phyloP scores from a whole-genome alignment of 2,329 filamentous ascomycete genomes.

The Xylaria digitata region DNA sequence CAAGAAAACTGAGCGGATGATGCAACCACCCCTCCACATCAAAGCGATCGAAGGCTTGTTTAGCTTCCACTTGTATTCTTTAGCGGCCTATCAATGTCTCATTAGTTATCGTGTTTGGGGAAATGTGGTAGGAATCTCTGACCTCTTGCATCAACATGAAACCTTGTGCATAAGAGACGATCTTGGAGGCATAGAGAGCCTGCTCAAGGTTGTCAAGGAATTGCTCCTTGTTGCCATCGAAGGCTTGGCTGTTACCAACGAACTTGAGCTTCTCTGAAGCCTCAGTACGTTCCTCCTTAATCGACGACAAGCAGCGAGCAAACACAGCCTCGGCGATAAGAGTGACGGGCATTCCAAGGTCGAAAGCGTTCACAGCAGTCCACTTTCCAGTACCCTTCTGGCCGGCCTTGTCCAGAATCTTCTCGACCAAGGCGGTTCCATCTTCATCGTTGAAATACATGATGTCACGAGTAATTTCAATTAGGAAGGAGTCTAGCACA shows the following conservation, averaged over 20 bases:
- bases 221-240: constrained; percentile 89
- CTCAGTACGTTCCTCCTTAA: constrained; percentile 91
- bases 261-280: constrained; percentile 81
- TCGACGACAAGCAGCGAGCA: constrained; percentile 89
- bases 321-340: constrained; percentile 98
- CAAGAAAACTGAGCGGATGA: constrained; percentile 99
- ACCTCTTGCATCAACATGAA: constrained; percentile 99
- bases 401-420: constrained; percentile 97
- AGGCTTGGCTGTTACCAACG: constrained; percentile 79
- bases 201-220: constrained; percentile 99
- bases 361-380: constrained; percentile 98
- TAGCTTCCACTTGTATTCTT: constrained; percentile 97
- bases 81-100: constrained; percentile 75
- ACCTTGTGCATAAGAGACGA: constrained; percentile 99
- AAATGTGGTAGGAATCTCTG: constrained; percentile 50
- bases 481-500: constrained; percentile 98
- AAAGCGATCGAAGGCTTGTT: constrained; percentile 99
- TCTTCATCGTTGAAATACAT: constrained; percentile 99
- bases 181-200: constrained; percentile 99
- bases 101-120: constrained; percentile 24
- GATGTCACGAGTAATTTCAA: constrained; percentile 98
- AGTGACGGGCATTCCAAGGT: constrained; percentile 98
- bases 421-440: constrained; percentile 90
- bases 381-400: constrained; percentile 99
- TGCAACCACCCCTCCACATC: constrained; percentile 99